Evolutionary conservation across 177 flowering plant genomes (phyloP), one percentile per base, ranked within the genome.

Genomic region (Vitis hybrid): DNA sequence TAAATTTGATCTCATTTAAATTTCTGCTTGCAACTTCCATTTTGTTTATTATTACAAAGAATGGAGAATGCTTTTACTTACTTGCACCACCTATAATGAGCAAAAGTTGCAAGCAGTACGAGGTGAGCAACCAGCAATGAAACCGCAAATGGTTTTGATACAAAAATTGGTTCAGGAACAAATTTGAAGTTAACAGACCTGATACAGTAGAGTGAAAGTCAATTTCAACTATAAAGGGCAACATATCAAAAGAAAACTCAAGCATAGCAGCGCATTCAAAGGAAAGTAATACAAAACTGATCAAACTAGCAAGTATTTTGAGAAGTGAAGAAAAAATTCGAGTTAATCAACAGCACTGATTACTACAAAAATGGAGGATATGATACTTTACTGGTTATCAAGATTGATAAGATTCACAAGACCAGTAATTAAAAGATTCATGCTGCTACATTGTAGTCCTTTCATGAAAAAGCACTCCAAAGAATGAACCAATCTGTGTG

Each of bases 111-210:
- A 62, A 94, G 92, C 30, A 92, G 69, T 2, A 68, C 52, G 21
- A 94, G 92, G 76, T 92, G 97, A 65, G 76, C 74, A 74, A 80
- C 78, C 78, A 92, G 80, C 81, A 94, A 84, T 51, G 72, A 70
- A 60, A 82, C 56, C 13, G 98, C 95, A 83, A 94, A 90, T 71
- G 66, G 80, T 81, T 84, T 89, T 5, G 97, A 94, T 17, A 89
- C 82, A 77, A 94, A 94, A 19, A 93, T 57, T 32, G 68, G 85
- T 76, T 91, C 96, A 48, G 93, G 94, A 68, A 93, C 80, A 67
- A 94, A 93, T 80, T 94, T 94, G 86, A 94, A 90, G 85, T 94
- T 94, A 63, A 92, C 97, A 66, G 98, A 94, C 98, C 98, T 94
- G 89, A 76, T 30, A 67, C 60, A 72, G 68, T n/a, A 65, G 8